Percentiles rank a stretch among this genome's conserved stretches.
These are phyloP conservation scores for Beta lomatogona DNA, from an alignment of 179 eudicot genomes.

Conservation along the genomic window DNA sequence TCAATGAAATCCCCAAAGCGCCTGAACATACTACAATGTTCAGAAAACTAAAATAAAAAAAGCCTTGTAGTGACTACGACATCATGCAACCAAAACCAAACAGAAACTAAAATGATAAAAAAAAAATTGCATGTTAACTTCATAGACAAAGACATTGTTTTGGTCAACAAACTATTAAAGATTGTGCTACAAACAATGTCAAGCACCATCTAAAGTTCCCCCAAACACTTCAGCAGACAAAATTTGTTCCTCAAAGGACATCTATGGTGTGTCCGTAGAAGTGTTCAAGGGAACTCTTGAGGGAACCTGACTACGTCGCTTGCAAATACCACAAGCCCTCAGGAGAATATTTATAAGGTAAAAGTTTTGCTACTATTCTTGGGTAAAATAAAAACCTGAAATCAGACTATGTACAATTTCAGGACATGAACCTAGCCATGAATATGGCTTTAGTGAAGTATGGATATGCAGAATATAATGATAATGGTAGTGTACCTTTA, in stretches of 20 bases:
- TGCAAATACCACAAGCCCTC: background rate
- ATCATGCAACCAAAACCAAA: too few species aligned
- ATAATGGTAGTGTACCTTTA: background rate
- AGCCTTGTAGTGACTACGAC: too few species aligned
- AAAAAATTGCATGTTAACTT: too few species aligned
- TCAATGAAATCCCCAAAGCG: too few species aligned
- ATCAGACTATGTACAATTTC: background rate
- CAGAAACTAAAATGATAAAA: too few species aligned
- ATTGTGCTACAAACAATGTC: background rate
- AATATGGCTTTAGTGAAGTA: slow-evolving; percentile 3
- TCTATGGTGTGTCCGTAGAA: slow-evolving; percentile 18
- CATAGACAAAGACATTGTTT: too few species aligned
- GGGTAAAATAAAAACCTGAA: background rate
- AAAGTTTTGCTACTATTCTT: background rate
- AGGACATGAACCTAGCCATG: background rate
- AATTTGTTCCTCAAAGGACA: background rate
- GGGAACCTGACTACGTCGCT: slow-evolving; percentile 9
- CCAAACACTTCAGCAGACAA: slow-evolving; percentile 36
- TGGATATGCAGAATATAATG: background rate
- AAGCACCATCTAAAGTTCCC: slow-evolving; percentile 33
- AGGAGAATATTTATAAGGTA: background rate
- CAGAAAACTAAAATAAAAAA: too few species aligned
- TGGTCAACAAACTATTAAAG: too few species aligned
- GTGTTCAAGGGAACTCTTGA: slow-evolving; percentile 32
- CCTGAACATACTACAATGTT: too few species aligned